Conservation (phyloP, 345 rosid genomes). For the Isatis tinctoria region DNA sequence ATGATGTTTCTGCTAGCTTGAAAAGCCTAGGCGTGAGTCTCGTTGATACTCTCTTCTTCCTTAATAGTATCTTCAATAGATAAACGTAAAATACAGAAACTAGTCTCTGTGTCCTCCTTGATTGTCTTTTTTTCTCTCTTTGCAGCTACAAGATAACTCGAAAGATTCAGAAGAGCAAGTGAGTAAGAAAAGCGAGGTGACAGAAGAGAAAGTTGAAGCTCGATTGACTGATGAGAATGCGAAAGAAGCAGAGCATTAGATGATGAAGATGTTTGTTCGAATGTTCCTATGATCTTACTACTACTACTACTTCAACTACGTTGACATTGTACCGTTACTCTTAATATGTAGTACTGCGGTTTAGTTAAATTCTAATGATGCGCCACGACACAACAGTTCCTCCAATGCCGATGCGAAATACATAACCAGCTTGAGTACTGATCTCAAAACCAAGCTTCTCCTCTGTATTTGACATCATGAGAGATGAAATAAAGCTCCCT, state of each 20-base stretch:
- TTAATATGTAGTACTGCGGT: conserved; percentile 8
- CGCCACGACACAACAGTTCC: background rate
- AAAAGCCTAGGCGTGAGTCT: conserved; percentile 58
- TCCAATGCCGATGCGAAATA: background rate
- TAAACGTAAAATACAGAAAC: background rate
- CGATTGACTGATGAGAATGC: conserved; percentile 13
- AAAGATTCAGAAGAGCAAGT: conserved; percentile 39
- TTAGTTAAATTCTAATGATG: conserved; percentile 14
- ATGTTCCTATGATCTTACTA: background rate
- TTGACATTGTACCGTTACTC: conserved; percentile 14
- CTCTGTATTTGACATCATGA: background rate
- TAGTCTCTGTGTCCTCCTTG: background rate
- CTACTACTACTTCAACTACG: background rate
- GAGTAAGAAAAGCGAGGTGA: conserved; percentile 26
- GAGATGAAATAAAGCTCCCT: background rate
- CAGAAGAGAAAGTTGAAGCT: conserved; percentile 34
- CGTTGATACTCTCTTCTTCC: background rate
- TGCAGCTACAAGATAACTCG: conserved; percentile 55
- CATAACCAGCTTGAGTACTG: background rate
- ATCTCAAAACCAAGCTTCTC: background rate
- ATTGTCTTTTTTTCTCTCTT: background rate
- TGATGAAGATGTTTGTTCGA: background rate
- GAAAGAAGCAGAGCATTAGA: conserved; percentile 35
- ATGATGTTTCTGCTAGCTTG: conserved; percentile 61
- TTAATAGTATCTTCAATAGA: background rate